These are phyloP conservation scores for Chlamydomonas schloesseri DNA, from an alignment of 139 green algal genomes.

Conservation along the genomic window DNA sequence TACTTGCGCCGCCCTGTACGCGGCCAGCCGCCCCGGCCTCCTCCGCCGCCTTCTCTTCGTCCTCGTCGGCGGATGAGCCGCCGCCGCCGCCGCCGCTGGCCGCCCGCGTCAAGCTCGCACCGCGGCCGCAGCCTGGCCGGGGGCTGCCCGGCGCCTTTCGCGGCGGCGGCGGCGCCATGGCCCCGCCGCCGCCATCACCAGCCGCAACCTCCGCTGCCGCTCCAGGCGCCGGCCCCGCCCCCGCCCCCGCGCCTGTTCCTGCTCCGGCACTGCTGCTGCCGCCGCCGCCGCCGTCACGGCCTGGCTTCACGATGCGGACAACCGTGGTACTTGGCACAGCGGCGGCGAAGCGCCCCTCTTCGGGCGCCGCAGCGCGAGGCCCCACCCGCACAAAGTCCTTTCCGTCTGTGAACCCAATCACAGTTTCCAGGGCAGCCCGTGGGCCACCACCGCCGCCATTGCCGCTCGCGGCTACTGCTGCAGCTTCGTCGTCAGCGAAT, in stretches of 20 bases:
- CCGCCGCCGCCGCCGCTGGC: too few species aligned
- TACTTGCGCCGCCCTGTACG: too few species aligned
- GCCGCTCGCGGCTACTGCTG: too few species aligned
- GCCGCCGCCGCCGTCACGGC: background rate
- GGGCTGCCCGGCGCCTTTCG: too few species aligned
- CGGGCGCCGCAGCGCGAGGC: background rate
- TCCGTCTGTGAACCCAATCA: constrained; percentile 40
- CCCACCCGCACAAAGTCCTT: constrained; percentile 26
- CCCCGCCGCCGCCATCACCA: background rate
- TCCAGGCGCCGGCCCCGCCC: too few species aligned
- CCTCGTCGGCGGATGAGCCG: too few species aligned
- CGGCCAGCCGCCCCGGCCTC: too few species aligned
- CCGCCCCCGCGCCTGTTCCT: background rate
- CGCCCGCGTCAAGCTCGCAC: too few species aligned
- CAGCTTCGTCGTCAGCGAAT: background rate
- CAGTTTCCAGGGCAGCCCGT: background rate
- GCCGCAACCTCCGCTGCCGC: too few species aligned
- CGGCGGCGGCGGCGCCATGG: too few species aligned
- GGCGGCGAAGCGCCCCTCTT: constrained; percentile 9
- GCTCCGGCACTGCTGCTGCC: background rate
- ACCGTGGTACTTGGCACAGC: constrained; percentile 6
- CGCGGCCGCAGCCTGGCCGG: too few species aligned
- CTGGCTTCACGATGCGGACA: background rate
- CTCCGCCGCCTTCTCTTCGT: too few species aligned
- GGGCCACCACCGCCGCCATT: background rate